A percentile compares a stretch with the other conserved stretches of the same genome.
phyloP scores from a whole-genome alignment of 1,139 yeast genomes.

The Suhomyces taliae region DNA sequence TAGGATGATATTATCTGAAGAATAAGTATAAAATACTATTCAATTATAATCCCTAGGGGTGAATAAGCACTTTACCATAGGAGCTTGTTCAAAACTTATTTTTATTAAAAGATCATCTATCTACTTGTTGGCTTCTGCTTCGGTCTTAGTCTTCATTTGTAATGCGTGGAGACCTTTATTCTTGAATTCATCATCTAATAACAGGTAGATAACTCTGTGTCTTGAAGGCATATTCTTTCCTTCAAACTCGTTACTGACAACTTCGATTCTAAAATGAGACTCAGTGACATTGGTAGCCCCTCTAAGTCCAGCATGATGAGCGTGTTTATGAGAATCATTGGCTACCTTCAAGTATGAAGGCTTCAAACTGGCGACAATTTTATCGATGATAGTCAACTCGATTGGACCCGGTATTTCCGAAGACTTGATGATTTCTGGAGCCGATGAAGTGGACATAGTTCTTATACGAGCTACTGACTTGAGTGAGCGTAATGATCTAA shows the following conservation, averaged over 20 bases:
- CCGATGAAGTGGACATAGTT: slow-evolving; percentile 6
- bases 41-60: too few relatives aligned
- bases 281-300: slow-evolving; percentile 75
- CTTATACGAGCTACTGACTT: neutral
- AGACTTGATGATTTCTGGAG: slow-evolving; percentile 9
- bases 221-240: slow-evolving; percentile 73
- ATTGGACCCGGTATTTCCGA: slow-evolving; percentile 47
- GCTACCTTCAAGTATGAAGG: slow-evolving; percentile 57
- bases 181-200: slow-evolving; percentile 71
- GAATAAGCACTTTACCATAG: too few relatives aligned
- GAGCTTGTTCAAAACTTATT: neutral
- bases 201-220: slow-evolving; percentile 71
- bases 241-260: slow-evolving; percentile 68
- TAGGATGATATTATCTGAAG: too few relatives aligned
- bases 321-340: slow-evolving; percentile 87
- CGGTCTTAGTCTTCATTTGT: slow-evolving; percentile 82
- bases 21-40: too few relatives aligned
- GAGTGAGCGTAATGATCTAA: neutral
- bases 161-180: slow-evolving; percentile 82
- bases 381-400: slow-evolving; percentile 48
- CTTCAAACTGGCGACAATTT: slow-evolving; percentile 45
- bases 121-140: slow-evolving; percentile 52
- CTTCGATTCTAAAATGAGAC: slow-evolving; percentile 75
- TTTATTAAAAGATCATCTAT: neutral
- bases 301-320: slow-evolving; percentile 82